Evolutionary conservation across 495 filamentous ascomycete species (phyloP).

Genomic region (Penicillium malachiteum): DNA sequence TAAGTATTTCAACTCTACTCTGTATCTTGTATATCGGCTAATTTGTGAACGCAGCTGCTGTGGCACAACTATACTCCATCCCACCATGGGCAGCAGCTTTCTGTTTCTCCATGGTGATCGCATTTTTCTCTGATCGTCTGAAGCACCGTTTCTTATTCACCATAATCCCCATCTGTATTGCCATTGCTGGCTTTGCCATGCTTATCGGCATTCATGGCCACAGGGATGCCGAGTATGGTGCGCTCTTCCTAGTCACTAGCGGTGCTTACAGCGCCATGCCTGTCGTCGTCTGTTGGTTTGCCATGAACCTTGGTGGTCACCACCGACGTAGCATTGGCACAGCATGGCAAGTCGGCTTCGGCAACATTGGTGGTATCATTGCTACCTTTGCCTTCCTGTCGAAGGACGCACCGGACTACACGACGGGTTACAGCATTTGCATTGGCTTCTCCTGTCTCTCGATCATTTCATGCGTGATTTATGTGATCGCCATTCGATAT

Average conservation of each 20-base stretch:
- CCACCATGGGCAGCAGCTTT: slow-evolving; percentile 84
- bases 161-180: slow-evolving; percentile 59
- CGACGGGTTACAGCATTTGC: slow-evolving; percentile 74
- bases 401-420: slow-evolving; percentile 65
- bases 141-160: slow-evolving; percentile 77
- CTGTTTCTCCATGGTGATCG: slow-evolving; percentile 71
- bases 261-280: slow-evolving; percentile 73
- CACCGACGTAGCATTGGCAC: slow-evolving; percentile 78
- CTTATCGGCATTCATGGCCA: slow-evolving; percentile 65
- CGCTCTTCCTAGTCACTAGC: slow-evolving; percentile 67
- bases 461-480: slow-evolving; percentile 57
- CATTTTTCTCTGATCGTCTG: slow-evolving; percentile 63
- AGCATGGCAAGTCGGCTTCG: slow-evolving; percentile 89
- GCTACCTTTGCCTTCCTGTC: slow-evolving; percentile 77
- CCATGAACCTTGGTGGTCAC: slow-evolving; percentile 89
- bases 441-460: slow-evolving; percentile 71
- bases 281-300: slow-evolving; percentile 88
- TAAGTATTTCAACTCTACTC: slow-evolving; percentile 18
- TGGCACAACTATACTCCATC: slow-evolving; percentile 79
- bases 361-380: slow-evolving; percentile 92
- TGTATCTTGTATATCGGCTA: slow-evolving; percentile 14
- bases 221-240: slow-evolving; percentile 63
- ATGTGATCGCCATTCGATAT: slow-evolving; percentile 55
- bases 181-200: slow-evolving; percentile 70
- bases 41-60: slow-evolving; percentile 47